These are phyloP conservation scores for Auriculariales sp. DNA, from an alignment of 768 basidiomycete genomes.

Conservation along the genomic window DNA sequence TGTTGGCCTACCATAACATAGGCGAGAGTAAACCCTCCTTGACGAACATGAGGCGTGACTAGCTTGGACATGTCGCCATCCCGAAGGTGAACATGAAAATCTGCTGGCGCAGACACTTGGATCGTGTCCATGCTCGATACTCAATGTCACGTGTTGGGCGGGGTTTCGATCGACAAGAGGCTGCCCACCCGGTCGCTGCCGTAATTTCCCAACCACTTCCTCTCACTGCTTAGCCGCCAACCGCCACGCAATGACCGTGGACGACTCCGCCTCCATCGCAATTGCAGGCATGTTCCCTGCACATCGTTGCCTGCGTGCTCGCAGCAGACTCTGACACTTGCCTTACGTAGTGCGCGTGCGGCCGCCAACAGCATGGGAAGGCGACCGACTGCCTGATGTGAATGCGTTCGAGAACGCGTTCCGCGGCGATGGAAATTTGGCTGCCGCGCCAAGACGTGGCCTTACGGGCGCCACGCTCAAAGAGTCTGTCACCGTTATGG, in stretches of 20 bases:
- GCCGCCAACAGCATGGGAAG: conserved; percentile 75
- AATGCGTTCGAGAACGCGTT: conserved; percentile 48
- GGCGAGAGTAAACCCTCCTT: conserved; percentile 81
- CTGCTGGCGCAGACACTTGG: conserved; percentile 51
- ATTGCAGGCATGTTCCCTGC: conserved; percentile 61
- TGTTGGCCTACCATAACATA: conserved; percentile 78
- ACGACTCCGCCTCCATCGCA: conserved; percentile 75
- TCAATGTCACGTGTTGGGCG: neutral
- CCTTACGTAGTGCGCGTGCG: conserved; percentile 64
- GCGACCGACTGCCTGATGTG: conserved; percentile 66
- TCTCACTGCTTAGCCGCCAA: conserved; percentile 2
- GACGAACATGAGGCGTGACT: conserved; percentile 77
- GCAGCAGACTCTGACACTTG: neutral
- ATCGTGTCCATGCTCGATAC: conserved; percentile 18
- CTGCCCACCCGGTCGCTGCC: neutral
- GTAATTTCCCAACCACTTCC: neutral
- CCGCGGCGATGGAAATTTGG: conserved; percentile 76
- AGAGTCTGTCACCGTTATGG: conserved; percentile 76
- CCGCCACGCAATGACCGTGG: conserved; percentile 32
- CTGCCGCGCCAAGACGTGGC: conserved; percentile 40
- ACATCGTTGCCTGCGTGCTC: conserved; percentile 4
- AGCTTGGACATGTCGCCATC: conserved; percentile 71
- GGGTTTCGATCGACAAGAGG: neutral
- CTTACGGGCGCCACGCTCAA: conserved; percentile 44
- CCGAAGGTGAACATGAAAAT: conserved; percentile 95